Base-by-base conservation (phyloP, 371 early-diverging fungal genomes). In the Umbelopsis sp. region DNA sequence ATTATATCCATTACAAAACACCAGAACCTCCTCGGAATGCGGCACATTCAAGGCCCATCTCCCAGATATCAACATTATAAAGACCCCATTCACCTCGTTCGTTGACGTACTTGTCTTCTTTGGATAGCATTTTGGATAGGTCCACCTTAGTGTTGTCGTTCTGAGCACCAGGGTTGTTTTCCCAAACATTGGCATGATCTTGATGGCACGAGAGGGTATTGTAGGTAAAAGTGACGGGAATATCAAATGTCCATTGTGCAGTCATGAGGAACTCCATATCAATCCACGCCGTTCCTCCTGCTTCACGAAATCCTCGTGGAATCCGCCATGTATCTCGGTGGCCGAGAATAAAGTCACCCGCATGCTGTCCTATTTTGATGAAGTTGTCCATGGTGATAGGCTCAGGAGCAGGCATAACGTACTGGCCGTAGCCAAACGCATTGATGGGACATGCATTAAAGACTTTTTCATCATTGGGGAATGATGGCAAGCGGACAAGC, bases 321-420 rank as follows among this genome's bases (percentile, higher is more conserved):
- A 74, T 50, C 57, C 74, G 72, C 82, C 82, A 82, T 20, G 82
- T 82, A 63, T 80, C 80, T n/a, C 82, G 74, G 38, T 82, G 78
- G 20, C 80, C 82, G 50, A 82, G 70, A 0, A 75, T 80, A 52
- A 82, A 82, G 63, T 82, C 80, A 63, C 82, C 75, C 46, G 82
- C 80, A 62, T 82, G 76, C 62, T 75, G 71, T 7, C 75, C 73
- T 9, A 75, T 74, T 14, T 69, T 53, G n/a, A 73, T 51, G 44
- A 76, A 76, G 53, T 80, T 80, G 35, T 68, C 68, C 5, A 70
- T 68, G 3, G 71, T 72, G 4, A 75, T 25, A 24, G 53, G 50
- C 25, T 51, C 57, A 4, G 67, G 66, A 0, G n/a, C 7, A 20
- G 74, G 57, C 38, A 76, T 62, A 16, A 44, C n/a, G 20, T 72